Percentiles rank a stretch among this genome's conserved stretches.
Conservation (phyloP, 257 asterid genomes). For the Capsicum baccatum region DNA sequence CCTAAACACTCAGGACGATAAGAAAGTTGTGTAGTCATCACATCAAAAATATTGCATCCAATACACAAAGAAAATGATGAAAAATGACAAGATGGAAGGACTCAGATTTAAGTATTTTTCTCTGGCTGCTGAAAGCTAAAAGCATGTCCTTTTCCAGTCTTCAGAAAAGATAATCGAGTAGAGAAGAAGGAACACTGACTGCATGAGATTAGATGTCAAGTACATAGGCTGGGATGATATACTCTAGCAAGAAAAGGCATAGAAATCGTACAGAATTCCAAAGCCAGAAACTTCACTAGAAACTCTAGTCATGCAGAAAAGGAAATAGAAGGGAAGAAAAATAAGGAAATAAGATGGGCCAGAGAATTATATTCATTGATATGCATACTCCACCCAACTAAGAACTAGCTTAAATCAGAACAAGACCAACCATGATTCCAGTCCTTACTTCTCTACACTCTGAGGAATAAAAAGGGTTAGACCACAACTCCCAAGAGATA, state of each 20-base stretch:
- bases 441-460: neutral
- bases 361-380: neutral
- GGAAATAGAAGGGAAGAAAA: neutral
- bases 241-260: neutral
- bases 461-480: neutral
- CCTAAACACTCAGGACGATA: neutral
- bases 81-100: neutral
- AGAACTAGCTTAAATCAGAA: conserved; percentile 13
- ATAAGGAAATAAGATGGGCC: conserved; percentile 3
- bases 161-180: neutral
- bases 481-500: neutral
- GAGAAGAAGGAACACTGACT: neutral
- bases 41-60: conserved; percentile 11
- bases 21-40: neutral
- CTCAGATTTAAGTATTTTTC: neutral
- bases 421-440: neutral
- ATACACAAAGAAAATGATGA: conserved; percentile 21
- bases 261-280: conserved; percentile 7
- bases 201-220: conserved; percentile 13
- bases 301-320: neutral
- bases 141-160: conserved; percentile 11
- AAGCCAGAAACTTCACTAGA: neutral
- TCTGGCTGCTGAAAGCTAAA: conserved; percentile 12
- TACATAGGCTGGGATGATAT: neutral
- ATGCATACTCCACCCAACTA: neutral